These are phyloP conservation scores for Gossypium lobatum DNA, from an alignment of 441 rosid genomes.

Conservation along the genomic window DNA sequence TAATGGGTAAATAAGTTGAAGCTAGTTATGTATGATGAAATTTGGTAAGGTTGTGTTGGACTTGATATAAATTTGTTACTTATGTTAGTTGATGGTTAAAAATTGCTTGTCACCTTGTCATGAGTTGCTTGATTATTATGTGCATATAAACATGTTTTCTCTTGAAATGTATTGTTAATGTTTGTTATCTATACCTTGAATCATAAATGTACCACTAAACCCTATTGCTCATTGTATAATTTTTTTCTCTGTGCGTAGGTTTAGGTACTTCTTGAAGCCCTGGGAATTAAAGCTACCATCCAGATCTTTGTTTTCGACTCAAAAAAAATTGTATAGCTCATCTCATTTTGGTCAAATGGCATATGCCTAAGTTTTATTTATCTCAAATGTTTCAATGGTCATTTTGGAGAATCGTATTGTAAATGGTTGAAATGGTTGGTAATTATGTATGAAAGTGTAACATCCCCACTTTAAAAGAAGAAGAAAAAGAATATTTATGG, in stretches of 20 bases:
- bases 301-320: not conserved
- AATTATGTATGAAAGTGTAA: not conserved
- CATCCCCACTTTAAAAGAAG: no score
- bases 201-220: not conserved
- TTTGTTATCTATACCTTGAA: not conserved
- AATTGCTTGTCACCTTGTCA: not conserved
- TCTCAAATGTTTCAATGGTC: not conserved
- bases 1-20: not conserved
- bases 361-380: not conserved
- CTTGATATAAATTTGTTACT: not conserved
- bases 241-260: not conserved
- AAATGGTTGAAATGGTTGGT: not conserved
- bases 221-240: not conserved
- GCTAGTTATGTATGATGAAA: not conserved
- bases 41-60: not conserved
- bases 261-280: not conserved
- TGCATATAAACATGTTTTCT: not conserved
- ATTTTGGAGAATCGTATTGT: not conserved
- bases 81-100: not conserved
- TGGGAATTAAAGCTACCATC: not conserved
- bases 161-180: not conserved
- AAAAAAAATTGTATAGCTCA: not conserved
- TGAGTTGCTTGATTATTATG: not conserved
- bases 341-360: not conserved
- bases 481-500: no score